A percentile compares a stretch with the other conserved stretches of the same genome.
Evolutionary conservation across 345 rosid species (phyloP).

Genomic region (Durio zibethinus): DNA sequence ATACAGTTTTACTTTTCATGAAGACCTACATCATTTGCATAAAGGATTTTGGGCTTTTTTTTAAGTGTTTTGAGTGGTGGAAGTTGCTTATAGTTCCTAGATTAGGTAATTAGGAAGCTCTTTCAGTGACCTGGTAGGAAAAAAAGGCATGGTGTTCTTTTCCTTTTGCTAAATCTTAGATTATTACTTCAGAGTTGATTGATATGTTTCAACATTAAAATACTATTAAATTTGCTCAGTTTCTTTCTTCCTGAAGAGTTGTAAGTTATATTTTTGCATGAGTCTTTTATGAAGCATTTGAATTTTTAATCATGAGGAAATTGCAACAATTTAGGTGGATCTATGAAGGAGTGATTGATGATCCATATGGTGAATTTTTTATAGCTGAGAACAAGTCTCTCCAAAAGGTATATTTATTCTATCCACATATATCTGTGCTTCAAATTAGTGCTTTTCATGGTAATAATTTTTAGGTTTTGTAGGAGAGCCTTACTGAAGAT

Average conservation of each 20-base stretch:
- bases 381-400: constrained; percentile 87
- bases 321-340: constrained; percentile 71
- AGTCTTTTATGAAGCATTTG: constrained; percentile 11
- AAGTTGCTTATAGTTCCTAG: background rate
- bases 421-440: background rate
- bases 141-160: background rate
- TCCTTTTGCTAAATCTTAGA: background rate
- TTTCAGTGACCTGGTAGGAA: background rate
- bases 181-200: background rate
- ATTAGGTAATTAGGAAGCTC: background rate
- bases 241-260: background rate
- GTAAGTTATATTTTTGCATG: constrained; percentile 1
- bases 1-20: background rate
- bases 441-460: constrained; percentile 18
- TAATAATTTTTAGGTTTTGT: constrained; percentile 26
- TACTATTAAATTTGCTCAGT: background rate
- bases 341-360: constrained; percentile 95
- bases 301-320: constrained; percentile 22
- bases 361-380: constrained; percentile 96
- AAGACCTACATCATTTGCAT: background rate
- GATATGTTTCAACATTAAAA: background rate
- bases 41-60: background rate
- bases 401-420: constrained; percentile 55
- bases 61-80: background rate
- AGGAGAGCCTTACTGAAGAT: constrained; percentile 96